Conservation (phyloP, 495 filamentous ascomycete genomes). For the Penicillium paxilli region DNA sequence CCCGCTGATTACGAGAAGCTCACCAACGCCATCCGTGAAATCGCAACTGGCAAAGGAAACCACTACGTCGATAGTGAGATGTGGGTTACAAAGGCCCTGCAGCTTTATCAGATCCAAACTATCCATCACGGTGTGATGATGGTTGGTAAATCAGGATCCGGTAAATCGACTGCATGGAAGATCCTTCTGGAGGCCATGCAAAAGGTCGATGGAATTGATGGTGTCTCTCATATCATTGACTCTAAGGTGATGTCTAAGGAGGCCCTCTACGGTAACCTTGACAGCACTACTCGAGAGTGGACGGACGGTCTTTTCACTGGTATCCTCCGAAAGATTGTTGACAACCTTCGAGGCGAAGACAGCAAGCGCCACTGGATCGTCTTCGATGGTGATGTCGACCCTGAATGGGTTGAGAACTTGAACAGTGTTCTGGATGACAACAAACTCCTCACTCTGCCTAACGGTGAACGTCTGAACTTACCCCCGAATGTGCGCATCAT, state of each 20-base stretch:
- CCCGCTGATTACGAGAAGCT: constrained; percentile 81
- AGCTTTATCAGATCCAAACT: constrained; percentile 94
- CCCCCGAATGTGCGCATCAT: constrained; percentile 96
- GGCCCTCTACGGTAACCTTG: constrained; percentile 88
- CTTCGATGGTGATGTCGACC: constrained; percentile 98
- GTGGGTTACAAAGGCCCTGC: constrained; percentile 95
- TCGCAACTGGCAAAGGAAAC: constrained; percentile 78
- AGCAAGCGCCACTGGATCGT: constrained; percentile 98
- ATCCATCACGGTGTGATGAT: constrained; percentile 99
- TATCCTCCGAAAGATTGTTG: constrained; percentile 95
- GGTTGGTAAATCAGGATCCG: constrained; percentile 93
- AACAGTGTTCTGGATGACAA: constrained; percentile 99
- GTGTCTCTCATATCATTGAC: constrained; percentile 96
- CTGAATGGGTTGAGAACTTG: constrained; percentile 98
- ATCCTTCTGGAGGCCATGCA: constrained; percentile 92
- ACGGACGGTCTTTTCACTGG: constrained; percentile 98
- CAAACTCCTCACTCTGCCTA: constrained; percentile 92
- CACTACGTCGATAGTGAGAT: constrained; percentile 85
- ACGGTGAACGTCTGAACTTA: constrained; percentile 93
- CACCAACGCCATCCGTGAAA: constrained; percentile 74
- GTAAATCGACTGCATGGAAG: constrained; percentile 94
- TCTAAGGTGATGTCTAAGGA: constrained; percentile 99
- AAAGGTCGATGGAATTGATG: constrained; percentile 84
- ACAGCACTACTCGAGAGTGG: constrained; percentile 97
- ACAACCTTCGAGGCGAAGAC: constrained; percentile 96